Base-by-base conservation (phyloP, 352 stramenopile species). In the Phytopythium helicoides region DNA sequence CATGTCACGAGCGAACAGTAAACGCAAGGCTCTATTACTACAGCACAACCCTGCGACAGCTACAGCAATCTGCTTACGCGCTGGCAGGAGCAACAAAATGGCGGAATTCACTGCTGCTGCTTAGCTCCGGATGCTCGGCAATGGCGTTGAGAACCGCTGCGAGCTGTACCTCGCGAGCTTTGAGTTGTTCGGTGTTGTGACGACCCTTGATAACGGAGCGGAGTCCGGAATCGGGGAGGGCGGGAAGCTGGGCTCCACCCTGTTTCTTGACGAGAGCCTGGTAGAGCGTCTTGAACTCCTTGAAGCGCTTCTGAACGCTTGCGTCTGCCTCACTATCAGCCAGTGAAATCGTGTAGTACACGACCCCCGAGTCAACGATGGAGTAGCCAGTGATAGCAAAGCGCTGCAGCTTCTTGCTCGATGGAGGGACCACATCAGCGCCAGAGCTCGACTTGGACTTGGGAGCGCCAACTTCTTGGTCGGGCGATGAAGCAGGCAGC, bases 211-310 rank as follows among this genome's bases (percentile, higher is more conserved):
- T 68, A 40, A 73, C 63, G 25, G 77, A 67, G 42, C 59, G 38
- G 3, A 92, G 26, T 7, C 73, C 74, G 2, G 68, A 72, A n/a
- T 53, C 34, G 0, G 84, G 84, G 6, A 94, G 67, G 7, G 75
- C 41, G 6, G 84, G 84, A 21, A 94, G 55, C 26, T 9, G 51
- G 16, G 47, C 21, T 10, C 31, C 22, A 19, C 14, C 22, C 47
- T 52, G 31, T 22, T 62, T 62, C 47, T 44, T 31, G 26, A 57
- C 52, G 0, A 91, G 63, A 10, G 58, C 56, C 10, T 60, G 57
- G 49, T 92, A 73, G 9, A 94, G 63, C 36, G 64, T 53, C 71
- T 92, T 92, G 54, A 94, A 94, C 58, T 92, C 84, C 53, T 81
- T 89, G 66, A 75, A 92, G 58, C 81, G 81, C 61, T 82, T 87